Percentiles rank a stretch among this genome's conserved stretches.
Evolutionary conservation across 2,329 filamentous ascomycete genomes (phyloP).

Genomic region (Hypoxylon sp.): DNA sequence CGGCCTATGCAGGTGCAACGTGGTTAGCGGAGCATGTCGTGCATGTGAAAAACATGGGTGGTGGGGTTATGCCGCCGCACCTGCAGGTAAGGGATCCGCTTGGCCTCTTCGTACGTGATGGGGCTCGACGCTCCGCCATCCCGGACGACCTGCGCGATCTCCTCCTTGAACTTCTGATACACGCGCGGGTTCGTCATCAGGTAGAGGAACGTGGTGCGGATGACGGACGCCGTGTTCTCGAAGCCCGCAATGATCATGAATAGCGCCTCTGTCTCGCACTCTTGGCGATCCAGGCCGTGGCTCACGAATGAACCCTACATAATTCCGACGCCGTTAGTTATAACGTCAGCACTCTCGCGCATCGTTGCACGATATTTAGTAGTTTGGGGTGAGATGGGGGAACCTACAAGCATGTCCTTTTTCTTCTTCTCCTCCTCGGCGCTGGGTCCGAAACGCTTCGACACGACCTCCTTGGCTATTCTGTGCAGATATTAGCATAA

Average conservation of each 20-base stretch:
- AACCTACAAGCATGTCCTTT: constrained; percentile 39
- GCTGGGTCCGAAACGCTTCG: constrained; percentile 26
- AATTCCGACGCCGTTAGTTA: neutral
- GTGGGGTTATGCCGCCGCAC: too few relatives aligned
- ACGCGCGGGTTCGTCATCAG: constrained; percentile 55
- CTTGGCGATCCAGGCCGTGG: constrained; percentile 40
- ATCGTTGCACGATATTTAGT: too few relatives aligned
- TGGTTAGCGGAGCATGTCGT: neutral
- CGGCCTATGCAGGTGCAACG: constrained; percentile 37
- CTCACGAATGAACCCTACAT: constrained; percentile 45
- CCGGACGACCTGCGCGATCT: constrained; percentile 49
- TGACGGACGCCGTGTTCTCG: constrained; percentile 58
- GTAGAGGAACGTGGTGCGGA: constrained; percentile 57
- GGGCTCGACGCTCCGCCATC: constrained; percentile 39
- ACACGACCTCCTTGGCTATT: constrained; percentile 29
- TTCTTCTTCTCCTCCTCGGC: constrained; percentile 16
- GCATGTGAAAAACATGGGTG: neutral
- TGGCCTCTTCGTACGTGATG: constrained; percentile 40
- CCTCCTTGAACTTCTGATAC: constrained; percentile 51
- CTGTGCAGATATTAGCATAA: constrained; percentile 24
- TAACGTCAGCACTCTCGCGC: neutral
- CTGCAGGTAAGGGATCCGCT: constrained; percentile 45
- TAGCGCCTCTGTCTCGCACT: constrained; percentile 43
- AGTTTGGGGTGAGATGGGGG: too few relatives aligned
- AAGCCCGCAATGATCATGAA: constrained; percentile 47